Evolutionary conservation across 495 filamentous ascomycete species (phyloP).

Genomic region (Penicillium psychrofluorescens): DNA sequence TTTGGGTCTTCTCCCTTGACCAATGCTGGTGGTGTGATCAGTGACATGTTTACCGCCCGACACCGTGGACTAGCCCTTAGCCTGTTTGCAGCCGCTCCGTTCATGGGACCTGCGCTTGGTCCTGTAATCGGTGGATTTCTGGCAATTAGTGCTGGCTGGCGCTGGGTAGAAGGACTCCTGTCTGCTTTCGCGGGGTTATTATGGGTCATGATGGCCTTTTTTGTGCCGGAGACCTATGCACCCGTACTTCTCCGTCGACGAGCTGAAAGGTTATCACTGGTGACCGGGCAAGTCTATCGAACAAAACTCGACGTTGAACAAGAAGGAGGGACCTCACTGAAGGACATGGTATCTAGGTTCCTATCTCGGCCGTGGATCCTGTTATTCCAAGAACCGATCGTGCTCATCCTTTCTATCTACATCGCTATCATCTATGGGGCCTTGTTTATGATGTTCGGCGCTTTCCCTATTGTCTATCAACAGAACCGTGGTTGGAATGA

Average conservation of each 20-base stretch:
- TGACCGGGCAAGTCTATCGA: conserved; percentile 44
- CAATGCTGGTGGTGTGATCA: conserved; percentile 52
- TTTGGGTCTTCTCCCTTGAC: conserved; percentile 54
- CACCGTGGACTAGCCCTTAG: conserved; percentile 48
- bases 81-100: conserved; percentile 49
- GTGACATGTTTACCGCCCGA: conserved; percentile 47
- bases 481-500: conserved; percentile 57
- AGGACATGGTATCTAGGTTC: too few species aligned
- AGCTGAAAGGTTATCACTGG: conserved; percentile 35
- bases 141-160: conserved; percentile 43
- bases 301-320: conserved; percentile 37
- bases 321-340: not conserved
- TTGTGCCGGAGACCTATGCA: conserved; percentile 52
- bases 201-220: conserved; percentile 24
- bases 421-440: conserved; percentile 56
- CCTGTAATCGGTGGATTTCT: conserved; percentile 47
- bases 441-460: conserved; percentile 68
- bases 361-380: conserved; percentile 28
- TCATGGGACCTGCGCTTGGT: conserved; percentile 50
- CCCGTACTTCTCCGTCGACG: conserved; percentile 46
- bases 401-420: conserved; percentile 49
- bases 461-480: conserved; percentile 60
- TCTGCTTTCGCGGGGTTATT: conserved; percentile 5
- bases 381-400: conserved; percentile 56
- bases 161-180: conserved; percentile 22